Conservation (phyloP, 2,329 filamentous ascomycete species). For the Epichloe uncinata region DNA sequence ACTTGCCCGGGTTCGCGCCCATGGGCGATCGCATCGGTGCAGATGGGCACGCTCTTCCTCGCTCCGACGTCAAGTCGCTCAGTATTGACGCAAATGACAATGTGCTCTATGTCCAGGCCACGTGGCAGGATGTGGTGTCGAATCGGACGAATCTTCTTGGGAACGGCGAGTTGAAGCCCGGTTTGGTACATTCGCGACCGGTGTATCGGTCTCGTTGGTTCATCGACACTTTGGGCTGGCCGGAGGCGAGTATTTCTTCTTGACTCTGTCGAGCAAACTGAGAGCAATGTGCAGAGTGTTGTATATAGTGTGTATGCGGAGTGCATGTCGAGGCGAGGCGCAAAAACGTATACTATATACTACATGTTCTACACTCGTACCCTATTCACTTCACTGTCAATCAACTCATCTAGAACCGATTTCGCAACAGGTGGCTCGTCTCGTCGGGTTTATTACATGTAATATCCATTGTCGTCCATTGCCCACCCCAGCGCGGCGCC, state of each 20-base stretch:
- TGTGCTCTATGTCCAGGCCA: neutral
- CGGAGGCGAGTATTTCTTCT: neutral
- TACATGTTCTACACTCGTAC: too few relatives aligned
- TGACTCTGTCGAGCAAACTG: too few relatives aligned
- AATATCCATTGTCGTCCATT: too few relatives aligned
- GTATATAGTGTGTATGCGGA: too few relatives aligned
- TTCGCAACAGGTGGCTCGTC: too few relatives aligned
- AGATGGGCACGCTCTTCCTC: neutral
- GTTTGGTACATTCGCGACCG: neutral
- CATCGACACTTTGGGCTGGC: neutral
- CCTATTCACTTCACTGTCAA: too few relatives aligned
- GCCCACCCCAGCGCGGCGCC: neutral
- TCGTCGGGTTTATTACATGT: too few relatives aligned
- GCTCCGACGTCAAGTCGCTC: conserved; percentile 1
- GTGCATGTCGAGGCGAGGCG: too few relatives aligned
- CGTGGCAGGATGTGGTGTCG: neutral
- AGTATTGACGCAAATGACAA: neutral
- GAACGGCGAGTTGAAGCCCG: neutral
- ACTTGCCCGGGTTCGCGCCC: neutral
- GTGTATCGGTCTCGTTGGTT: conserved; percentile 3
- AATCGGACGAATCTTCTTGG: neutral
- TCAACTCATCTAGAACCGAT: too few relatives aligned
- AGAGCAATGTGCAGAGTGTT: too few relatives aligned
- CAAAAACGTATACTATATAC: too few relatives aligned
- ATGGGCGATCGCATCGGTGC: neutral